A percentile compares a stretch with the other conserved stretches of the same genome.
phyloP scores from a whole-genome alignment of 2,329 filamentous ascomycete genomes.

The Colletotrichum coccodes region DNA sequence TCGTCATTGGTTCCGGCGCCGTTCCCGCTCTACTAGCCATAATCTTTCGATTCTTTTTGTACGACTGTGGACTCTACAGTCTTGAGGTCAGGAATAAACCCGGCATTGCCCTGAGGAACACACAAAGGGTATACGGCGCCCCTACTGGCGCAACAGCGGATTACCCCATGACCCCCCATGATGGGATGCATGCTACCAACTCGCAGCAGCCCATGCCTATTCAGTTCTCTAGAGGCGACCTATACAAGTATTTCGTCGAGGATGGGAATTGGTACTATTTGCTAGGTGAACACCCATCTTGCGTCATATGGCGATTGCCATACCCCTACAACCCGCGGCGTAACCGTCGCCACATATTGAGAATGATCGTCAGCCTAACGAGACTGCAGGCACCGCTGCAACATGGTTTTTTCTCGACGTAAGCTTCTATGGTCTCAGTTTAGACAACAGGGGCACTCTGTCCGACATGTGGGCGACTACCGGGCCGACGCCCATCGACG shows the following conservation, averaged over 20 bases:
- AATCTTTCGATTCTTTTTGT: conserved; percentile 73
- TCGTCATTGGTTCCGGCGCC: conserved; percentile 73
- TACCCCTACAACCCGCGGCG: no score
- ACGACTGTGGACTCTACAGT: conserved; percentile 73
- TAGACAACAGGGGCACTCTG: conserved; percentile 56
- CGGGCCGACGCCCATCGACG: conserved; percentile 44
- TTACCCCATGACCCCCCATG: conserved; percentile 37
- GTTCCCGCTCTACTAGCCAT: conserved; percentile 72
- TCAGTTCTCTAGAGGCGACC: conserved; percentile 59
- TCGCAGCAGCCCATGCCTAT: conserved; percentile 52
- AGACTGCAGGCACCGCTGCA: conserved; percentile 51
- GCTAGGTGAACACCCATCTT: conserved; percentile 39
- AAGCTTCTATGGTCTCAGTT: conserved; percentile 64
- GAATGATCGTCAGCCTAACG: conserved; percentile 3
- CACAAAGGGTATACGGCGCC: conserved; percentile 66
- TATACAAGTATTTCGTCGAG: conserved; percentile 61
- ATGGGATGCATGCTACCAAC: conserved; percentile 45
- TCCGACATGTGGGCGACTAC: conserved; percentile 55
- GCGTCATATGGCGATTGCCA: neutral
- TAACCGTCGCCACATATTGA: no score
- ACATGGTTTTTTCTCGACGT: conserved; percentile 66
- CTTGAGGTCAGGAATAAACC: conserved; percentile 73
- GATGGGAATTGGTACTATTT: conserved; percentile 59
- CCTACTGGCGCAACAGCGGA: conserved; percentile 38
- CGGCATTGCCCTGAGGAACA: conserved; percentile 66